Evolutionary conservation across 192 early-diverging fungal species (phyloP).

Genomic region (Spinellus fusiger): DNA sequence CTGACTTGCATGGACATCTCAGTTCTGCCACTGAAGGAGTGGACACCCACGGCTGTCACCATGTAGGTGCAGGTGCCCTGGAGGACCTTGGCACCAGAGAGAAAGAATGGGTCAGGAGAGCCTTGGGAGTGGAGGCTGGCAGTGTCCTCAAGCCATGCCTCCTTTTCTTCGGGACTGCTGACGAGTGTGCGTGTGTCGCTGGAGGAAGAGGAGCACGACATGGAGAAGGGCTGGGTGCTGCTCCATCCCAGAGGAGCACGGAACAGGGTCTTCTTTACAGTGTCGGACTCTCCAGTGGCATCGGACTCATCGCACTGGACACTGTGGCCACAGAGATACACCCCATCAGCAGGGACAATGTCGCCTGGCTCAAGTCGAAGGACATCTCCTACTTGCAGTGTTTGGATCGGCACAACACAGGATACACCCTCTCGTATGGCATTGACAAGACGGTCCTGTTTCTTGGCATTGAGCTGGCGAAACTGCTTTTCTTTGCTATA

Average conservation of each 20-base stretch:
- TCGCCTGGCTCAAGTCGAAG: slow-evolving; percentile 84
- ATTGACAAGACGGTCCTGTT: slow-evolving; percentile 73
- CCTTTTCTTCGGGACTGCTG: background rate
- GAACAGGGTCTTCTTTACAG: slow-evolving; percentile 61
- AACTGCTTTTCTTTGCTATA: slow-evolving; percentile 85
- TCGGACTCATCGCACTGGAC: slow-evolving; percentile 87
- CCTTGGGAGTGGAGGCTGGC: background rate
- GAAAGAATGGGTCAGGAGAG: slow-evolving; percentile 67
- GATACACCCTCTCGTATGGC: slow-evolving; percentile 67
- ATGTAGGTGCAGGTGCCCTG: slow-evolving; percentile 87
- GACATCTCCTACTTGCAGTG: slow-evolving; percentile 91
- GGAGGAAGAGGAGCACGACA: background rate
- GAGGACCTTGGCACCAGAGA: slow-evolving; percentile 89
- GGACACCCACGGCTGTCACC: slow-evolving; percentile 77
- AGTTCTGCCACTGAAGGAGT: slow-evolving; percentile 85
- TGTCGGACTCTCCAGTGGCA: slow-evolving; percentile 84
- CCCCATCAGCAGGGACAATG: slow-evolving; percentile 85
- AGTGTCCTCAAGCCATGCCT: background rate
- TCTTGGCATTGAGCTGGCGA: slow-evolving; percentile 74
- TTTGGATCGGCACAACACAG: slow-evolving; percentile 62
- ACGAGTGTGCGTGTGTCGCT: background rate
- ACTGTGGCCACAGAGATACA: slow-evolving; percentile 79
- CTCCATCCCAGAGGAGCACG: slow-evolving; percentile 4
- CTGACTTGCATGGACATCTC: slow-evolving; percentile 84
- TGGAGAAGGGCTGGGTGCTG: background rate